Evolutionary conservation across 2,329 filamentous ascomycete genomes (phyloP), one percentile per base, ranked within the genome.

Genomic region (Phaeosphaeriaceae sp.): DNA sequence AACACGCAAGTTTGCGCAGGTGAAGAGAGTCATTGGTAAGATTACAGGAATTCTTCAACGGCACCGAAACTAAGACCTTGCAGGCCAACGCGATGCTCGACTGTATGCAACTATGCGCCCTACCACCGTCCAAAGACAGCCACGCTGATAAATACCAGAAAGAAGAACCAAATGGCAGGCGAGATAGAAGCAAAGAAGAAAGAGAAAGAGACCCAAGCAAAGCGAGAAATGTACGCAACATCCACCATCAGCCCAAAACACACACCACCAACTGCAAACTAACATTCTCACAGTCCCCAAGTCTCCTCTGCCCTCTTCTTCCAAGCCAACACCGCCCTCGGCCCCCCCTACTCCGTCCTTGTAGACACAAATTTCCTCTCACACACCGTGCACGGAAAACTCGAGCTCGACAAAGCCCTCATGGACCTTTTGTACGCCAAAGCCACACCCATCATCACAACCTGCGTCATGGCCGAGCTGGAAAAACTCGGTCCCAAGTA

Each of bases 341-440:
- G 90, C 9, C 91, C 92, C 3, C 91, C 92, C 1, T 95, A 96
- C 78, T 81, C 78, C 41, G 83, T 93, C 48, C 83, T 95, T 52
- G 58, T 69, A 13, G 68, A 71, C 43, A 70, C 71, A 17, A 72
- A 74, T 42, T 71, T 72, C 54, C 67, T 70, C 54, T 68, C 70
- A 8, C 92, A 96, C 74, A 94, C 92, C 0, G 90, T 97, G 2
- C 89, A 92, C 74, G 86, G 88, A 61, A 97, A 99, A 77, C 84
- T 97, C 16, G 90, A 92, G 28, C 79, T 97, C 11, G 82, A 96
- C 16, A 87, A 93, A 52, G 87, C 88, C 3, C 90, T 97, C 79
- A 96, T 97, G 90, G 92, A 97, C 73, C 89, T 90, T 45, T 82
- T 99, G 4, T 96, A 92, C 72, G 93, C 93, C 15, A 95, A 95